These are phyloP conservation scores for Plectosphaerella sp. DNA, from an alignment of 2,329 filamentous ascomycete genomes.

Conservation along the genomic window DNA sequence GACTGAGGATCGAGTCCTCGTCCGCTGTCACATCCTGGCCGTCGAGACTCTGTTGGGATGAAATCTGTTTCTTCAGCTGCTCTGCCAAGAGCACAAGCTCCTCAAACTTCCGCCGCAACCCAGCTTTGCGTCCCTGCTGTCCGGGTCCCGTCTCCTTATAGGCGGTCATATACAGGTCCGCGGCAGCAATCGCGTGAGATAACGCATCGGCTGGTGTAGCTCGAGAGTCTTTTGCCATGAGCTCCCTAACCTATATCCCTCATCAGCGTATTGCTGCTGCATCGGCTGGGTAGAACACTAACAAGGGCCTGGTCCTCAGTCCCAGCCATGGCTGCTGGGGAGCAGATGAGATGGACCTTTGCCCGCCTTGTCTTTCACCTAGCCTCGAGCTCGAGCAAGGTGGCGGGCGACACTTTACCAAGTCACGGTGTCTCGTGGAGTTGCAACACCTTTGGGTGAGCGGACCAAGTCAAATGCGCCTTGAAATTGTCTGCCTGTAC, in stretches of 20 bases:
- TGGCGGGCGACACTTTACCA: too few relatives aligned
- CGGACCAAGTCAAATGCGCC: too few relatives aligned
- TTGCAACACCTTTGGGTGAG: too few relatives aligned
- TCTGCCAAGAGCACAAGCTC: slow-evolving; percentile 70
- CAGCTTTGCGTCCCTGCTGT: background rate
- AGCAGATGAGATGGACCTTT: too few relatives aligned
- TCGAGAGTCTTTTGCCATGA: background rate
- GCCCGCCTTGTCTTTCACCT: too few relatives aligned
- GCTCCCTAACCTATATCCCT: background rate
- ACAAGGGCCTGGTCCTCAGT: background rate
- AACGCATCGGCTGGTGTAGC: slow-evolving; percentile 53
- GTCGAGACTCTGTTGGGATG: slow-evolving; percentile 41
- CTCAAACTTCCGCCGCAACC: slow-evolving; percentile 65
- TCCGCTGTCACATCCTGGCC: slow-evolving; percentile 49
- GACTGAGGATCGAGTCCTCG: slow-evolving; percentile 73
- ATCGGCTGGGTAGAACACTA: background rate
- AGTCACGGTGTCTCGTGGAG: too few relatives aligned
- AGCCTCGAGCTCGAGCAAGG: too few relatives aligned
- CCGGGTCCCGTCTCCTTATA: slow-evolving; percentile 36
- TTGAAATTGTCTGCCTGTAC: too few relatives aligned
- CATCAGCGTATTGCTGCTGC: background rate
- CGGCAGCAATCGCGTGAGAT: slow-evolving; percentile 68
- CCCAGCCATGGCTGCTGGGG: too few relatives aligned
- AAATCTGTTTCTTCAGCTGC: slow-evolving; percentile 55
- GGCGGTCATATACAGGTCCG: slow-evolving; percentile 78